Evolutionary conservation across 352 stramenopile genomes (phyloP).

Genomic region (Globisporangium polare): DNA sequence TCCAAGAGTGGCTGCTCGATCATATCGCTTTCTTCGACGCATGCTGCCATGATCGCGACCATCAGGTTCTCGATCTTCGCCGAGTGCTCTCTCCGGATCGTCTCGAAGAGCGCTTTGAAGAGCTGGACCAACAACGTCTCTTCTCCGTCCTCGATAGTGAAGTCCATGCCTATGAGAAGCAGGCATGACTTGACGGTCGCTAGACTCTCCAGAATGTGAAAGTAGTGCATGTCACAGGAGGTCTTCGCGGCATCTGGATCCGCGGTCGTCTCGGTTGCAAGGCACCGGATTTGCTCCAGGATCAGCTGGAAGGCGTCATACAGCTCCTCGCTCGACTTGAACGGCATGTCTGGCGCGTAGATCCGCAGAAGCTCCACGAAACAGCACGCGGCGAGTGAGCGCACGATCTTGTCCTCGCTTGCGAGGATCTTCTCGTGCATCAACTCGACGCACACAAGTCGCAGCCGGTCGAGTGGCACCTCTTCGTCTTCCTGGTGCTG

Average conservation of each 20-base stretch:
- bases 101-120: conserved; percentile 63
- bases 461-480: conserved; percentile 29
- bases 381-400: conserved; percentile 62
- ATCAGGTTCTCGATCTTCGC: conserved; percentile 72
- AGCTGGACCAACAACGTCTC: conserved; percentile 63
- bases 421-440: conserved; percentile 47
- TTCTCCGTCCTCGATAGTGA: conserved; percentile 33
- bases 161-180: conserved; percentile 52
- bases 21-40: conserved; percentile 64
- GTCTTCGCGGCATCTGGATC: conserved; percentile 14
- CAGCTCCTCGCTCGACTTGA: conserved; percentile 58
- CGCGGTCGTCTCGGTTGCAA: conserved; percentile 19
- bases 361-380: conserved; percentile 71
- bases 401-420: conserved; percentile 46
- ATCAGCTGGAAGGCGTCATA: conserved; percentile 75
- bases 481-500: conserved; percentile 42
- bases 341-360: conserved; percentile 59
- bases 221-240: conserved; percentile 32
- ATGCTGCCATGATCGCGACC: conserved; percentile 66
- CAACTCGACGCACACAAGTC: conserved; percentile 49
- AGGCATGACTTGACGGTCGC: conserved; percentile 54
- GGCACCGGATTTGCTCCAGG: conserved; percentile 44
- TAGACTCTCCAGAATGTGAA: conserved; percentile 71
- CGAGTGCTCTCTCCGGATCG: conserved; percentile 55
- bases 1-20: conserved; percentile 71